A percentile compares a stretch with the other conserved stretches of the same genome.
Evolutionary conservation across 768 basidiomycete genomes (phyloP).

Genomic region (Pleurotus platypus): DNA sequence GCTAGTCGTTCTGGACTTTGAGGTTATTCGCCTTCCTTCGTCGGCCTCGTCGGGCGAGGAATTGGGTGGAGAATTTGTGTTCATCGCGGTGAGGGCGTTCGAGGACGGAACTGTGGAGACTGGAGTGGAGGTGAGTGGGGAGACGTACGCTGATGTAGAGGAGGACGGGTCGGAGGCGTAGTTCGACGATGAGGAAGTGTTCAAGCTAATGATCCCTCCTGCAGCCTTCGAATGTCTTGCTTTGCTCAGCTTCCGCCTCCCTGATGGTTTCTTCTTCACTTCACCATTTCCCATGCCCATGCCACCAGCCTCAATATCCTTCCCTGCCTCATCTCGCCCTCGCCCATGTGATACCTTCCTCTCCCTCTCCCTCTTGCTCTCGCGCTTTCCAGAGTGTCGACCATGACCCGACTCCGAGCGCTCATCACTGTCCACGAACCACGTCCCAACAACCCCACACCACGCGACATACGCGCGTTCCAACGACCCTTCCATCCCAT

Average conservation of each 20-base stretch:
- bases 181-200: no score
- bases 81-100: not conserved
- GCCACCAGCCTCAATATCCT: not conserved
- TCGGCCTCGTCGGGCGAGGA: not conserved
- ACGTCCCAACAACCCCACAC: conserved; percentile 41
- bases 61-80: not conserved
- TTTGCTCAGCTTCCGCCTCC: no score
- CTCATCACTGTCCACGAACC: conserved; percentile 23
- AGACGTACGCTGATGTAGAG: no score
- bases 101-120: no score
- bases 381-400: not conserved
- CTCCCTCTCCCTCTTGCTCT: not conserved
- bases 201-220: no score
- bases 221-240: no score
- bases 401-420: not conserved
- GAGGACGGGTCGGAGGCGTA: no score
- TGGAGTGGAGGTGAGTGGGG: no score
- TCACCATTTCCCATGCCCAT: no score
- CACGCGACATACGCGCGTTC: conserved; percentile 47
- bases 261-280: no score
- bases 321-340: not conserved
- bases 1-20: not conserved
- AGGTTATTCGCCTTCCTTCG: no score
- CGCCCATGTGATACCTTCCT: not conserved
- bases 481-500: conserved; percentile 25